Evolutionary conservation across 108 stramenopile species (phyloP).

Genomic region (Aurantiochytrium sp.): DNA sequence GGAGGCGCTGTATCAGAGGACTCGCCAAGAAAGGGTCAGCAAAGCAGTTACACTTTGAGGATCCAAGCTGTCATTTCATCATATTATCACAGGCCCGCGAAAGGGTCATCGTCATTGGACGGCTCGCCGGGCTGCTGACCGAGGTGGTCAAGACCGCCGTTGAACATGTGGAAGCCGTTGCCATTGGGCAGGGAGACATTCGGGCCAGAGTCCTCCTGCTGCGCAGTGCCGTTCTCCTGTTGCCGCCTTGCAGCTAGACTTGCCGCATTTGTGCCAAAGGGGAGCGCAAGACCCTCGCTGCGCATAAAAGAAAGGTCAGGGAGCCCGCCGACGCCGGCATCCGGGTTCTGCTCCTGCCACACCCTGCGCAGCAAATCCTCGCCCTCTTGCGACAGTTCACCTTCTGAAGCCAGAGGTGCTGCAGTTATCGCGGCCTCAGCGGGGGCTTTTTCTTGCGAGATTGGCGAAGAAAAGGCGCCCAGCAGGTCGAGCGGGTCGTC

Average conservation of each 20-base stretch:
- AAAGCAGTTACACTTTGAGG: no score
- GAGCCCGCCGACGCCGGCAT: background rate
- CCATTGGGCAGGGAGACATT: no score
- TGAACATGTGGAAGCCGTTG: no score
- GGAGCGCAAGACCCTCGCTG: background rate
- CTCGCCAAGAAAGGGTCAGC: no score
- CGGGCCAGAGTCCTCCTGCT: no score
- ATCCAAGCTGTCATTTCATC: background rate
- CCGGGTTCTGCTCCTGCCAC: background rate
- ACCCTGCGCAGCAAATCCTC: background rate
- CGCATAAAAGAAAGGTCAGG: background rate
- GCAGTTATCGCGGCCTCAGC: background rate
- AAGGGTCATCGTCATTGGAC: background rate
- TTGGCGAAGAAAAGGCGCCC: background rate
- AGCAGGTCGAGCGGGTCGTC: background rate
- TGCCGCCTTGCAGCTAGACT: no score
- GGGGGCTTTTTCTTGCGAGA: background rate
- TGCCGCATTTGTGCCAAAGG: background rate
- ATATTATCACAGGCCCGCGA: background rate
- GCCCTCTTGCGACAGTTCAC: background rate
- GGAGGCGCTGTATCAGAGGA: no score
- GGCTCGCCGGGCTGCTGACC: no score
- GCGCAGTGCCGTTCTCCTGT: no score
- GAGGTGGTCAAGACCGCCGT: no score
- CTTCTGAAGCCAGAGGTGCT: background rate